These are phyloP conservation scores for Manihot esculenta DNA, from an alignment of 441 rosid genomes.

Conservation along the genomic window DNA sequence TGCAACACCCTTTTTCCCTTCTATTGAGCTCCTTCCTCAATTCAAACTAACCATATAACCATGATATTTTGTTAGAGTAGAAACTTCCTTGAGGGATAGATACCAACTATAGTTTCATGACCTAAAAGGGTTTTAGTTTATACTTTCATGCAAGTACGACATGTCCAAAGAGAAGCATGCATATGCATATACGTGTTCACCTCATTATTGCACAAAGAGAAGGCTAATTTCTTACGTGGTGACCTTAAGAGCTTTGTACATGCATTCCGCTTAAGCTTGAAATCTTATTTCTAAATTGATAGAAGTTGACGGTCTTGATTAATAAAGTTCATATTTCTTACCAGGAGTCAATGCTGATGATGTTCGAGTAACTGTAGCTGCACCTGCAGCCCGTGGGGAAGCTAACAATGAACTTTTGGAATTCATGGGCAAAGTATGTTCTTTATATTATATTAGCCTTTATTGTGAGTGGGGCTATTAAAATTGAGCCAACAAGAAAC, in stretches of 20 bases:
- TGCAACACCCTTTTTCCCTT: neutral
- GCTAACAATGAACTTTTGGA: conserved; percentile 96
- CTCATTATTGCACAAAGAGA: neutral
- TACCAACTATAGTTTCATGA: no score
- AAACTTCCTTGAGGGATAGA: no score
- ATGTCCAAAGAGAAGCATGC: no score
- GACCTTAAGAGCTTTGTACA: neutral
- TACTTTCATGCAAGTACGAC: no score
- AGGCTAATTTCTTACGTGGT: neutral
- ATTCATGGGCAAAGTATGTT: conserved; percentile 93
- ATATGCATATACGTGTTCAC: no score
- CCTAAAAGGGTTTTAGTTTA: no score
- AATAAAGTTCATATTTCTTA: conserved; percentile 10
- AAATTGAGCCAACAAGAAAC: no score
- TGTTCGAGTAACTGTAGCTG: conserved; percentile 89
- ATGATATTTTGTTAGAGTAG: neutral
- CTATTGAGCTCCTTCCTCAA: neutral
- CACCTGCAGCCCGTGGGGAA: conserved; percentile 98
- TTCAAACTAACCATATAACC: neutral
- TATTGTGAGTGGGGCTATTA: neutral
- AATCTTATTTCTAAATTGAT: neutral
- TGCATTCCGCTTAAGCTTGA: neutral
- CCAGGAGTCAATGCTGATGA: conserved; percentile 98
- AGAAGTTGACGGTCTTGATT: neutral
- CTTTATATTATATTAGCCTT: neutral